A percentile compares a stretch with the other conserved stretches of the same genome.
phyloP scores from a whole-genome alignment of 2,329 filamentous ascomycete species.

The Celoporthe dispersa region DNA sequence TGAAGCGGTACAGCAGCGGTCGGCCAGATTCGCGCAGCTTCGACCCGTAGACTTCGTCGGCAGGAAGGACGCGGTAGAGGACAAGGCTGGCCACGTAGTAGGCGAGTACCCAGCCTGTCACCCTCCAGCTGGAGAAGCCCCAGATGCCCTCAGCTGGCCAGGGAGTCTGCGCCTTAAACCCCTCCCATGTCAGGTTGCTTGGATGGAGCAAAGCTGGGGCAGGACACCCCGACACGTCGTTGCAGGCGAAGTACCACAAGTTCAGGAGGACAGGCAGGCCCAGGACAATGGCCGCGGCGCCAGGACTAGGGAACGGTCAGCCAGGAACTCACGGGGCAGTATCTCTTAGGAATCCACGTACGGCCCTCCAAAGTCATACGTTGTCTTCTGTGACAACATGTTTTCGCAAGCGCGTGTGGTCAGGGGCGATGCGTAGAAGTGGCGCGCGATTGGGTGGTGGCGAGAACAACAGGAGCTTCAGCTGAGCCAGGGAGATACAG shows the following conservation, averaged over 20 bases:
- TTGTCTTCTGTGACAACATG: constrained; percentile 17
- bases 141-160: constrained; percentile 67
- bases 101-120: constrained; percentile 66
- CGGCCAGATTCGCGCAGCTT: constrained; percentile 67
- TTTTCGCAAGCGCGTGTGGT: background rate
- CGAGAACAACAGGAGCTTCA: background rate
- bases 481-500: background rate
- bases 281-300: constrained; percentile 30
- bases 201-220: constrained; percentile 54
- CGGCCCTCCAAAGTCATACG: constrained; percentile 32
- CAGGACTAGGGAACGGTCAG: constrained; percentile 18
- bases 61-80: constrained; percentile 77
- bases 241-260: constrained; percentile 49
- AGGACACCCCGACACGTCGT: constrained; percentile 57
- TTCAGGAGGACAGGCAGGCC: constrained; percentile 30
- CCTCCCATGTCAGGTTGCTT: constrained; percentile 46
- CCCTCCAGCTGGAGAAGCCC: constrained; percentile 69
- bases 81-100: constrained; percentile 77
- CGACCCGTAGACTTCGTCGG: constrained; percentile 69
- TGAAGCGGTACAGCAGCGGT: constrained; percentile 77
- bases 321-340: background rate
- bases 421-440: background rate
- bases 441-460: background rate
- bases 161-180: constrained; percentile 51
- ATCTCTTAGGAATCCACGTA: constrained; percentile 15